Percentiles rank a stretch among this genome's conserved stretches.
These are phyloP conservation scores for Neurospora africana DNA, from an alignment of 495 filamentous ascomycete genomes.

Conservation along the genomic window DNA sequence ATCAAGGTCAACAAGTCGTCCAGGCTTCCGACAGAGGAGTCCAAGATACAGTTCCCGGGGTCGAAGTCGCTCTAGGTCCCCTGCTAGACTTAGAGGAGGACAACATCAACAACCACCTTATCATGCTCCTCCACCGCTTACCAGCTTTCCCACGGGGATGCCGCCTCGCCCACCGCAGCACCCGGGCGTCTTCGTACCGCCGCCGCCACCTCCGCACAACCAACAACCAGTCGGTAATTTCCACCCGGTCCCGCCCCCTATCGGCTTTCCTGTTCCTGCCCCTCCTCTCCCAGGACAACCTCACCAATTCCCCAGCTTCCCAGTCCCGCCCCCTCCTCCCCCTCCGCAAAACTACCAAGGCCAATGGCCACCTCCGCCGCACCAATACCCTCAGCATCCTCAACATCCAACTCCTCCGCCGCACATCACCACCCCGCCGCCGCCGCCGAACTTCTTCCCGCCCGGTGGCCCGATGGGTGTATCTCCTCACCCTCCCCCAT, in stretches of 20 bases:
- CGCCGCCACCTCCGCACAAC: background rate
- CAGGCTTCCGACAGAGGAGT: conserved; percentile 16
- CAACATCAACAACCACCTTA: background rate
- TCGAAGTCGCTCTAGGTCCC: background rate
- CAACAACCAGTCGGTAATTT: background rate
- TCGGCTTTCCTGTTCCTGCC: background rate
- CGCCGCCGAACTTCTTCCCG: background rate
- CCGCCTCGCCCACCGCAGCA: background rate
- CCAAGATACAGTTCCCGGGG: conserved; percentile 1
- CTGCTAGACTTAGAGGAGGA: background rate
- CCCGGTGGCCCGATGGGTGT: background rate
- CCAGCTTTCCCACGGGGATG: background rate
- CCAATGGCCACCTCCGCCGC: background rate
- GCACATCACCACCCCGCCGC: background rate
- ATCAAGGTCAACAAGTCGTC: conserved; percentile 26
- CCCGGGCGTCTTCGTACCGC: background rate
- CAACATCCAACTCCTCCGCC: background rate
- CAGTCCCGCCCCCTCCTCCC: conserved; percentile 11
- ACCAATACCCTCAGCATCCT: background rate
- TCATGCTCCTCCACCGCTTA: background rate
- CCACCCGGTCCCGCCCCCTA: background rate
- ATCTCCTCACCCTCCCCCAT: background rate
- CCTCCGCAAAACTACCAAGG: background rate
- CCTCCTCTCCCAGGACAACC: conserved; percentile 15
- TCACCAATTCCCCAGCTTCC: conserved; percentile 18